Evolutionary conservation across 371 early-diverging fungal genomes (phyloP).

Genomic region (Amoeboaphelidium occidentale): DNA sequence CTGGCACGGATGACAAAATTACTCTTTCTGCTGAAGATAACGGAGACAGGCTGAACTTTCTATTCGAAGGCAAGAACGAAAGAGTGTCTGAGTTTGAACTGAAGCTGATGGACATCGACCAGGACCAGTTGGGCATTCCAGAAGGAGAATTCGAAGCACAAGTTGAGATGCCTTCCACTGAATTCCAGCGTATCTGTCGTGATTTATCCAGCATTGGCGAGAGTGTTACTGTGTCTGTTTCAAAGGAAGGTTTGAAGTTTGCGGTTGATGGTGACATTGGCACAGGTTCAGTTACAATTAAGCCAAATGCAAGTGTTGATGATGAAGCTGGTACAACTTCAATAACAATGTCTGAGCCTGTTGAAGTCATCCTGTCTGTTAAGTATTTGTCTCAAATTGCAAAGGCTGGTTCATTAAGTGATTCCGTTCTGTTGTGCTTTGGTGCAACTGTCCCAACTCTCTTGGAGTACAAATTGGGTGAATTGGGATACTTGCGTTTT

Average conservation of each 20-base stretch:
- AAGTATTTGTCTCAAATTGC: constrained; percentile 85
- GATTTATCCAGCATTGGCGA: constrained; percentile 69
- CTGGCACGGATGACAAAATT: constrained; percentile 70
- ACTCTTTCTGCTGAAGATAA: constrained; percentile 72
- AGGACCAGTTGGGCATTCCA: constrained; percentile 86
- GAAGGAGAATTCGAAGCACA: constrained; percentile 75
- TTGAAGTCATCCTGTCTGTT: constrained; percentile 40
- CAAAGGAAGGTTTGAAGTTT: constrained; percentile 83
- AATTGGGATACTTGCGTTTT: constrained; percentile 74
- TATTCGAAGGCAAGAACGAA: constrained; percentile 60
- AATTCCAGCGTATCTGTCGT: constrained; percentile 77
- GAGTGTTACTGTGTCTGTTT: constrained; percentile 62
- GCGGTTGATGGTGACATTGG: constrained; percentile 70
- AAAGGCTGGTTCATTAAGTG: constrained; percentile 73
- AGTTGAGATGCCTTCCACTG: constrained; percentile 59
- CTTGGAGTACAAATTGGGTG: constrained; percentile 76
- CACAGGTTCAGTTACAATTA: constrained; percentile 50
- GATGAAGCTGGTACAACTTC: constrained; percentile 16
- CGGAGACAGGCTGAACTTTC: constrained; percentile 50
- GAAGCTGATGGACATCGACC: constrained; percentile 91
- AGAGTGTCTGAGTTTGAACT: constrained; percentile 75
- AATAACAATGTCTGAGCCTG: neutral
- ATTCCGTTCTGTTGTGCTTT: constrained; percentile 47
- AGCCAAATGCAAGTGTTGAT: constrained; percentile 48
- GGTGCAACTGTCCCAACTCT: constrained; percentile 69